Percentiles rank a stretch among this genome's conserved stretches.
These are phyloP conservation scores for Strigomonas galati DNA, from an alignment of 208 protist genomes.

Conservation along the genomic window DNA sequence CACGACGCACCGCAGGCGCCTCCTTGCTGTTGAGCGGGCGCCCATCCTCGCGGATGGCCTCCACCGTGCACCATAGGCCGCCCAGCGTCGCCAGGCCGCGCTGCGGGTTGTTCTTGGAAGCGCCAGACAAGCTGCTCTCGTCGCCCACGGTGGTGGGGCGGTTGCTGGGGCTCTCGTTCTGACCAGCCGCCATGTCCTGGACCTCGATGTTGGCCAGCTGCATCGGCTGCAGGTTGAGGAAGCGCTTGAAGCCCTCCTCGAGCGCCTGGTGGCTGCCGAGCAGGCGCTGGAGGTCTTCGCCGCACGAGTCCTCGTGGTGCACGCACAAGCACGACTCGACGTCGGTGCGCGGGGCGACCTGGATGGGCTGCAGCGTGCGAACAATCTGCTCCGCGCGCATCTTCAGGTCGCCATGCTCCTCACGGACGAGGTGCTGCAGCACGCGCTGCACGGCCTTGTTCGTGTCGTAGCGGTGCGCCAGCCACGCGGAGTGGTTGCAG, in stretches of 20 bases:
- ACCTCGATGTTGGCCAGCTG: slow-evolving; percentile 51
- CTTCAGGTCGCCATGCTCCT: slow-evolving; percentile 13
- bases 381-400: slow-evolving; percentile 30
- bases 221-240: slow-evolving; percentile 72
- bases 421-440: slow-evolving; percentile 14
- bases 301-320: slow-evolving; percentile 19
- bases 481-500: slow-evolving; percentile 25
- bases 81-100: slow-evolving; percentile 50
- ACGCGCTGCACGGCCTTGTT: slow-evolving; percentile 13
- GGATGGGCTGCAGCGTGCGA: slow-evolving; percentile 44
- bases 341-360: slow-evolving; percentile 19
- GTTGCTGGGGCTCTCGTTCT: slow-evolving; percentile 22
- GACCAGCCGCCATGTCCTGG: slow-evolving; percentile 29
- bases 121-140: slow-evolving; percentile 11
- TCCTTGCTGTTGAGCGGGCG: slow-evolving; percentile 31
- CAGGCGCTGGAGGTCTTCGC: slow-evolving; percentile 25
- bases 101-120: slow-evolving; percentile 18
- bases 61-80: slow-evolving; percentile 71
- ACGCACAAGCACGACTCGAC: slow-evolving; percentile 38
- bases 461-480: slow-evolving; percentile 30
- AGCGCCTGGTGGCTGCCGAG: slow-evolving; percentile 24
- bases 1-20: slow-evolving; percentile 37
- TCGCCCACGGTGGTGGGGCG: slow-evolving; percentile 12
- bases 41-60: slow-evolving; percentile 46
- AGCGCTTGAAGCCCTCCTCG: slow-evolving; percentile 46